Evolutionary conservation across 1,284 basidiomycete species (phyloP).

Genomic region (Trametes pubescens): DNA sequence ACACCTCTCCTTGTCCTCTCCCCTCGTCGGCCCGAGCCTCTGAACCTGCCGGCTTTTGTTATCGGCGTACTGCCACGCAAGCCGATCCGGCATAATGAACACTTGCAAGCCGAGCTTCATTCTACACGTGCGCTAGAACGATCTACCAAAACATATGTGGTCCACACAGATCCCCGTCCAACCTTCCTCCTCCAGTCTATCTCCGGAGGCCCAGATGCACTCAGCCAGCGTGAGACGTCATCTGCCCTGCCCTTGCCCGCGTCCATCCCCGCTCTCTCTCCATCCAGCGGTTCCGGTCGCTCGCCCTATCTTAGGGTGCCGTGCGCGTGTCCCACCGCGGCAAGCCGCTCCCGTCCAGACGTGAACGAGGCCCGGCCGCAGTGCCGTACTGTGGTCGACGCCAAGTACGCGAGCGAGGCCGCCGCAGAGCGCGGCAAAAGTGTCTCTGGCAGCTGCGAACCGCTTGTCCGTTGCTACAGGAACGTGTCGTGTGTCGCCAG

Average conservation of each 20-base stretch:
- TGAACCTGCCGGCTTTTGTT: conserved; percentile 4
- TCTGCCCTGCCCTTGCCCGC: neutral
- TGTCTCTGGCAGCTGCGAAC: conserved; percentile 1
- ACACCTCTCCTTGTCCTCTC: neutral
- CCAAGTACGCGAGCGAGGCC: neutral
- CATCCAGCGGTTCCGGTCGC: neutral
- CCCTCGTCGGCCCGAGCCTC: conserved; percentile 2
- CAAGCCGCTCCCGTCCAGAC: conserved; percentile 8
- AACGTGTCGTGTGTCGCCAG: neutral
- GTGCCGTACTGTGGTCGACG: neutral
- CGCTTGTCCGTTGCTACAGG: neutral
- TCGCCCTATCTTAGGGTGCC: neutral
- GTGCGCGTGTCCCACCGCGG: neutral
- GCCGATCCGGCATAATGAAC: neutral
- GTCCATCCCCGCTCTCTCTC: neutral
- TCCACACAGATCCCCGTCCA: neutral
- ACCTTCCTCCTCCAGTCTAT: neutral
- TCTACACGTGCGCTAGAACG: neutral
- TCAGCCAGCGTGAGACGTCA: conserved; percentile 5
- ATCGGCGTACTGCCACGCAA: conserved; percentile 9
- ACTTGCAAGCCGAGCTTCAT: neutral
- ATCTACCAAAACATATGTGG: conserved; percentile 3
- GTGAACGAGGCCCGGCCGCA: neutral
- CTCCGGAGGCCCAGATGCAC: neutral
- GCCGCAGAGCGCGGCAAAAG: neutral